These are phyloP conservation scores for Cochlearia excelsa DNA, from an alignment of 345 rosid genomes.

Conservation along the genomic window DNA sequence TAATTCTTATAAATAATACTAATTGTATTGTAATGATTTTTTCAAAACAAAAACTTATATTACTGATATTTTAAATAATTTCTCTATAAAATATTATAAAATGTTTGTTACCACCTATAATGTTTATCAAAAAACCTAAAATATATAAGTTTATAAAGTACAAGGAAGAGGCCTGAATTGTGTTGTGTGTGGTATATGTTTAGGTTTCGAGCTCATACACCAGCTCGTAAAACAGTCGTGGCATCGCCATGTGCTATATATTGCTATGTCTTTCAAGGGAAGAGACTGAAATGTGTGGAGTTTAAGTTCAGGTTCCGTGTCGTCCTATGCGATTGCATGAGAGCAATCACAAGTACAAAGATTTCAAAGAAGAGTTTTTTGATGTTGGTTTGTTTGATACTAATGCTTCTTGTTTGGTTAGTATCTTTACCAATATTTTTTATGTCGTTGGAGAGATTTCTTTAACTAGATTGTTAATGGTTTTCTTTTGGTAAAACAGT, in stretches of 20 bases:
- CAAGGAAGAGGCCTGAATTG: too few species aligned
- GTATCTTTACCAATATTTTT: slow-evolving; percentile 19
- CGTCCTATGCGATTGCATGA: too few species aligned
- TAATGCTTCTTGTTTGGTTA: slow-evolving; percentile 87
- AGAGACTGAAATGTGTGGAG: slow-evolving; percentile 86
- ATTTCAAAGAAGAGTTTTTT: slow-evolving; percentile 92
- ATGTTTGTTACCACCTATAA: too few species aligned
- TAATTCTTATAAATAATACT: too few species aligned
- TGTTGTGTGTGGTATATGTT: slow-evolving; percentile 19
- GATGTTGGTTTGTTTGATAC: slow-evolving; percentile 98
- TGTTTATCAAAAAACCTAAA: too few species aligned
- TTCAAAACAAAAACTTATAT: too few species aligned
- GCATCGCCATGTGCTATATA: slow-evolving; percentile 91
- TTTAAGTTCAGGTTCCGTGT: slow-evolving; percentile 95
- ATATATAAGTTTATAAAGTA: too few species aligned
- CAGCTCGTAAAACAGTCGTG: slow-evolving; percentile 97
- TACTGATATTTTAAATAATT: too few species aligned
- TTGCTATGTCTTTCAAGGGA: slow-evolving; percentile 86
- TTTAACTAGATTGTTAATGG: too few species aligned
- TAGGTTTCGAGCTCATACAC: slow-evolving; percentile 98
- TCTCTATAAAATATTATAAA: too few species aligned
- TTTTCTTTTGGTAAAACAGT: too few species aligned
- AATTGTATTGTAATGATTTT: too few species aligned
- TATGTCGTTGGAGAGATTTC: neutral
- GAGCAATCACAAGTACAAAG: slow-evolving; percentile 93